A percentile compares a stretch with the other conserved stretches of the same genome.
Evolutionary conservation across 2,329 filamentous ascomycete genomes (phyloP).

Genomic region (Ceratocystis albifundus): DNA sequence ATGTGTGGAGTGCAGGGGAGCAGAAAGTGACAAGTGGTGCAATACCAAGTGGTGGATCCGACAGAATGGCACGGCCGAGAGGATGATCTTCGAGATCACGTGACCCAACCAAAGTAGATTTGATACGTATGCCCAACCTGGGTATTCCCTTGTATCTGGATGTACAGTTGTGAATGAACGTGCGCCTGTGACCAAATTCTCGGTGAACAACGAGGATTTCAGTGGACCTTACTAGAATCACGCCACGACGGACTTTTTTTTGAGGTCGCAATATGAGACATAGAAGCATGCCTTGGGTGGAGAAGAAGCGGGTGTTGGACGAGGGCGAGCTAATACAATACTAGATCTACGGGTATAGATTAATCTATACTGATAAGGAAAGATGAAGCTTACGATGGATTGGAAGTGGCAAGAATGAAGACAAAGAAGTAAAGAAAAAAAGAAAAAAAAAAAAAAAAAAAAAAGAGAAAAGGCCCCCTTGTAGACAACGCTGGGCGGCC

Average conservation of each 20-base stretch:
- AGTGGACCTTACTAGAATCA: constrained; percentile 10
- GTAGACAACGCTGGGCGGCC: background rate
- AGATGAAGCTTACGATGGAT: background rate
- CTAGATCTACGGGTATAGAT: background rate
- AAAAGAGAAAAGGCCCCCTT: background rate
- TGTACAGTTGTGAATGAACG: background rate
- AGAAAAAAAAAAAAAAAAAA: background rate
- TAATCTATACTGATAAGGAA: background rate
- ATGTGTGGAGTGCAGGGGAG: background rate
- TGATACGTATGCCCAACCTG: background rate
- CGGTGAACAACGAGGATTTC: constrained; percentile 4
- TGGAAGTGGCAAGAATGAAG: background rate
- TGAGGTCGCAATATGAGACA: background rate
- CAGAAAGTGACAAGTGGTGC: background rate
- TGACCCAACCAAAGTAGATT: background rate
- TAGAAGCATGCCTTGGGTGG: background rate
- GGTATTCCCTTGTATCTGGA: background rate
- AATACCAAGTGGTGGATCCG: background rate
- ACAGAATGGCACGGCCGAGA: background rate
- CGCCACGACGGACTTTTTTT: background rate
- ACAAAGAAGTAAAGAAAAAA: background rate
- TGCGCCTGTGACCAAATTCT: constrained; percentile 5
- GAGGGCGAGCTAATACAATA: background rate
- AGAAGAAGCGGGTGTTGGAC: background rate
- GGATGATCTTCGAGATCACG: background rate